Conservation (phyloP, 331 rosid species). For the Prunus yedoensis region DNA sequence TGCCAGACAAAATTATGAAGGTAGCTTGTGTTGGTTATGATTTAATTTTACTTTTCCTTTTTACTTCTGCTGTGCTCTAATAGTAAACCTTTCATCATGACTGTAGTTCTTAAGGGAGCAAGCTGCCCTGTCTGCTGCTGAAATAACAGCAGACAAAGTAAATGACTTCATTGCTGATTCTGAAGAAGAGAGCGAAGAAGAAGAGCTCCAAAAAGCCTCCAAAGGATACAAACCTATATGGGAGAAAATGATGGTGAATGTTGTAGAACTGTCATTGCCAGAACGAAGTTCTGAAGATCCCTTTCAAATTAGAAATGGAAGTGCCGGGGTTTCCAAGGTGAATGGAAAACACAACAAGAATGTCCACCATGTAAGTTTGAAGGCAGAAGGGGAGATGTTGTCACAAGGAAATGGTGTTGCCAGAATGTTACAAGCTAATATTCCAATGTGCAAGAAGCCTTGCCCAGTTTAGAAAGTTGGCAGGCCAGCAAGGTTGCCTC, state of each 20-base stretch:
- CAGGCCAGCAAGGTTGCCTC: conserved; percentile 74
- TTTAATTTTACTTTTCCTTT: not conserved
- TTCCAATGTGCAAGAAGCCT: conserved; percentile 74
- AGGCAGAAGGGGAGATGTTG: conserved; percentile 57
- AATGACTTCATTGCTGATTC: conserved; percentile 72
- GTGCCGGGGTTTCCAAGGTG: conserved; percentile 68
- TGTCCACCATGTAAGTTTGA: conserved; percentile 52
- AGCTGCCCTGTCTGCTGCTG: conserved; percentile 84
- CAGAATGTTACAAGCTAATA: conserved; percentile 57
- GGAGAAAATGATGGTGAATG: conserved; percentile 48
- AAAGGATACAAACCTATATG: conserved; percentile 47
- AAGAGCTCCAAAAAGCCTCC: conserved; percentile 48
- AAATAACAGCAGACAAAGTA: conserved; percentile 81
- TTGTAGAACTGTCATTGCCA: conserved; percentile 52
- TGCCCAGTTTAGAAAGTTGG: conserved; percentile 97
- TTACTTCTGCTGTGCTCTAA: conserved; percentile 13
- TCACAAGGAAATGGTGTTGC: conserved; percentile 62
- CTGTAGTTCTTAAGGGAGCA: conserved; percentile 91
- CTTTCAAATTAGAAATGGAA: conserved; percentile 47
- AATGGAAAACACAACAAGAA: conserved; percentile 84
- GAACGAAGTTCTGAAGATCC: conserved; percentile 34
- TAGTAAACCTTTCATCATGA: conserved; percentile 32
- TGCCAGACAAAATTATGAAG: conserved; percentile 97
- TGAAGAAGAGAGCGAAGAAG: conserved; percentile 68
- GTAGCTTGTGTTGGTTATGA: conserved; percentile 43